phyloP scores from a whole-genome alignment of 1,284 basidiomycete species.

The Erythrobasidium hasegawianum region DNA sequence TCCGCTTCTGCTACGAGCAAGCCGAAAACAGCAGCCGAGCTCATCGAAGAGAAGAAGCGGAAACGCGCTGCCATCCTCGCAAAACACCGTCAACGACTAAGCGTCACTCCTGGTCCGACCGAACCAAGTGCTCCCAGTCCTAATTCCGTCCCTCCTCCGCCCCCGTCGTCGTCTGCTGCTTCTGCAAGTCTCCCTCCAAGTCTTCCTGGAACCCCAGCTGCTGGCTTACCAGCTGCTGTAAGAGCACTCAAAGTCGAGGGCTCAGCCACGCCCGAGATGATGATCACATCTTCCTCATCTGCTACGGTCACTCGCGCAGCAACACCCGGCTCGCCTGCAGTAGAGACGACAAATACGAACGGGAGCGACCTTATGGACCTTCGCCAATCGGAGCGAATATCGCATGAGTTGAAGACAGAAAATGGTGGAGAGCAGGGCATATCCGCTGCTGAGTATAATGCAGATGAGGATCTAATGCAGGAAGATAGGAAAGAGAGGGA shows the following conservation, averaged over 20 bases:
- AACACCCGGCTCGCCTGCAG: neutral
- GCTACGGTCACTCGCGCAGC: neutral
- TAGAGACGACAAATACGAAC: slow-evolving; percentile 10
- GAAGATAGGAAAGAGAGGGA: slow-evolving; percentile 31
- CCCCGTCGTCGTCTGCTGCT: slow-evolving; percentile 1
- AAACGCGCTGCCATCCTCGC: slow-evolving; percentile 79
- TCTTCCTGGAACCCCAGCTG: slow-evolving; percentile 1
- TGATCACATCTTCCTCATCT: neutral
- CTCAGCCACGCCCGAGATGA: slow-evolving; percentile 1
- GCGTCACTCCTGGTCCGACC: slow-evolving; percentile 32
- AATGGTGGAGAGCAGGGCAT: slow-evolving; percentile 6
- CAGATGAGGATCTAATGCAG: slow-evolving; percentile 20
- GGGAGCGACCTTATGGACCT: slow-evolving; percentile 12
- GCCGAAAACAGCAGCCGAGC: slow-evolving; percentile 55
- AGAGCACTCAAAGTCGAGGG: slow-evolving; percentile 34
- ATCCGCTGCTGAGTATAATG: slow-evolving; percentile 30
- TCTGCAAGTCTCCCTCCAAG: slow-evolving; percentile 6
- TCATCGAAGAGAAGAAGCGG: slow-evolving; percentile 71
- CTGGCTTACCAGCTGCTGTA: slow-evolving; percentile 37
- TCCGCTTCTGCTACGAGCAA: neutral
- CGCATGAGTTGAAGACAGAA: neutral
- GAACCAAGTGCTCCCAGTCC: slow-evolving; percentile 5
- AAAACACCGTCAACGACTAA: slow-evolving; percentile 58
- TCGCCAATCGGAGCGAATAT: neutral
- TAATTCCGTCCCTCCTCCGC: neutral